Conservation (phyloP, 768 basidiomycete species). For the Boletus subparvulus region DNA sequence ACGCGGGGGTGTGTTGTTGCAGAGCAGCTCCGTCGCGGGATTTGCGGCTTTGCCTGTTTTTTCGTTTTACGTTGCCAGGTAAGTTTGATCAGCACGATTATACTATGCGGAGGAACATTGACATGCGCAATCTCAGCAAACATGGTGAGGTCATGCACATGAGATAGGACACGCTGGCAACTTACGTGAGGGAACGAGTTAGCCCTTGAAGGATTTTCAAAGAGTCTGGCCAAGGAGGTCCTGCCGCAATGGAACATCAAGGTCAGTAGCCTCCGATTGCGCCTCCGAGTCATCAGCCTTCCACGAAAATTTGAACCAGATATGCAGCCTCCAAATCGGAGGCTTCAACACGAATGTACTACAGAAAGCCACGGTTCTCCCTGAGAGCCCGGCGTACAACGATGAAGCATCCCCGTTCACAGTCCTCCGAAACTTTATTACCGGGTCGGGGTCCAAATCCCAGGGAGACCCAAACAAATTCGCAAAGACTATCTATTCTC, state of each 20-base stretch:
- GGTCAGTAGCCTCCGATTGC: neutral
- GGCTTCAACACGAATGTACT: slow-evolving; percentile 9
- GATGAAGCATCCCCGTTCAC: neutral
- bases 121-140: slow-evolving; percentile 9
- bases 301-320: slow-evolving; percentile 1
- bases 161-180: neutral
- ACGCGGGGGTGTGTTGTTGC: slow-evolving; percentile 35
- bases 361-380: neutral
- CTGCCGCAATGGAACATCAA: slow-evolving; percentile 44
- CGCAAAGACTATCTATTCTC: slow-evolving; percentile 1
- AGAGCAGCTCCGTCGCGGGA: slow-evolving; percentile 35
- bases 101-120: slow-evolving; percentile 14
- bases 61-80: slow-evolving; percentile 23
- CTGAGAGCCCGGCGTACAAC: slow-evolving; percentile 8
- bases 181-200: neutral
- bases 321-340: slow-evolving; percentile 21
- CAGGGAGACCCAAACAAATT: slow-evolving; percentile 16
- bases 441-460: neutral
- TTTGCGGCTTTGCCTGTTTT: slow-evolving; percentile 14
- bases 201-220: slow-evolving; percentile 38
- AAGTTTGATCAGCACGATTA: neutral
- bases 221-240: slow-evolving; percentile 36
- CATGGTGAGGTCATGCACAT: slow-evolving; percentile 10
- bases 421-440: neutral
- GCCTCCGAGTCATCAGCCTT: neutral